A percentile compares a stretch with the other conserved stretches of the same genome.
phyloP scores from a whole-genome alignment of 257 asterid genomes.

The Linderniella brevidens region DNA sequence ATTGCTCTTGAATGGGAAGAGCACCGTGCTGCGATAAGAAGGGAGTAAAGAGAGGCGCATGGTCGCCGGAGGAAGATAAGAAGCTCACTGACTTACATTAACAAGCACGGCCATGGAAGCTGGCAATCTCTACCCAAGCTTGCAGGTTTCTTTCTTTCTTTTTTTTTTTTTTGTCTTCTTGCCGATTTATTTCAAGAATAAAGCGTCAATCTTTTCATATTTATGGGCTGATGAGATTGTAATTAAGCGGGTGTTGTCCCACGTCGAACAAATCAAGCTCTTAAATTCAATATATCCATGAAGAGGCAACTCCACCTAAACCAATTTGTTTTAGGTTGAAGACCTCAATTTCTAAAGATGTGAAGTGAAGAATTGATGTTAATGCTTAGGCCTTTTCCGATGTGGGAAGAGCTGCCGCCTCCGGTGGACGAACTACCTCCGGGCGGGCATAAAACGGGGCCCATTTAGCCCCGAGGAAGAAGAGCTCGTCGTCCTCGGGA shows the following conservation, averaged over 20 bases:
- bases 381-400: conserved; percentile 58
- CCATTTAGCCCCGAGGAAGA: conserved; percentile 68
- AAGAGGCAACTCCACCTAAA: no score
- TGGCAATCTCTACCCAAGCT: conserved; percentile 87
- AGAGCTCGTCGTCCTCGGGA: conserved; percentile 88
- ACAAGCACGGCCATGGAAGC: conserved; percentile 75
- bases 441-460: conserved; percentile 88
- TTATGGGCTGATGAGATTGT: no score
- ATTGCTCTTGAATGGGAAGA: conserved; percentile 53
- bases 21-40: conserved; percentile 89
- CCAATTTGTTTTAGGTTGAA: no score
- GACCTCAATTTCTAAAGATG: no score
- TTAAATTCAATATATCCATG: no score
- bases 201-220: background rate
- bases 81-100: conserved; percentile 54
- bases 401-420: conserved; percentile 95
- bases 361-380: no score
- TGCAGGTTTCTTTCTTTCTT: conserved; percentile 36
- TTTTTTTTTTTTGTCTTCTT: background rate
- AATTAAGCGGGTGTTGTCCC: no score
- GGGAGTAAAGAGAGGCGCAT: conserved; percentile 87
- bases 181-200: background rate
- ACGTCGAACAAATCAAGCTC: no score
- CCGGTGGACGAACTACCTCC: conserved; percentile 83
- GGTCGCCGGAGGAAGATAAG: conserved; percentile 92